Percentiles rank a stretch among this genome's conserved stretches.
phyloP scores from a whole-genome alignment of 2,329 filamentous ascomycete genomes.

The Fusarium papillatum region DNA sequence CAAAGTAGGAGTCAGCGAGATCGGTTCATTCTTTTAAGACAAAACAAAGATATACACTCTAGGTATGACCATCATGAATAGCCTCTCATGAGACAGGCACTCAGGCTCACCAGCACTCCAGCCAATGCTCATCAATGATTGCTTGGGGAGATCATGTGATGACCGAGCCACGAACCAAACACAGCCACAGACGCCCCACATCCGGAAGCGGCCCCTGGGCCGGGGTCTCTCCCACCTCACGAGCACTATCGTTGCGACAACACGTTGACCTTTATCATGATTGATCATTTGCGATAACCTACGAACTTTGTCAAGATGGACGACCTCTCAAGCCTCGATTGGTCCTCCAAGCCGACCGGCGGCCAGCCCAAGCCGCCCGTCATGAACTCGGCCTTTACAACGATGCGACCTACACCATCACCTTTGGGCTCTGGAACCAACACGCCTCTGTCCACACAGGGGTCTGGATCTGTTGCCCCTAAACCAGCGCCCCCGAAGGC shows the following conservation, averaged over 20 bases:
- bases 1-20: not conserved
- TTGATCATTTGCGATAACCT: constrained; percentile 39
- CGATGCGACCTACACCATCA: constrained; percentile 69
- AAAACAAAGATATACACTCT: not conserved
- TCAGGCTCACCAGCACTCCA: not conserved
- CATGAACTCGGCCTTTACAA: constrained; percentile 61
- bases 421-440: constrained; percentile 68
- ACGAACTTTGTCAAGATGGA: constrained; percentile 62
- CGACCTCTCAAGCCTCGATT: constrained; percentile 72
- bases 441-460: constrained; percentile 67
- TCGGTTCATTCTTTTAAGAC: not conserved
- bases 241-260: constrained; percentile 36
- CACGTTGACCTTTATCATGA: constrained; percentile 41
- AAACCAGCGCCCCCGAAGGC: constrained; percentile 64
- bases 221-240: constrained; percentile 26
- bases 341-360: constrained; percentile 61
- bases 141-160: constrained; percentile 25
- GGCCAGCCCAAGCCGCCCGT: constrained; percentile 53
- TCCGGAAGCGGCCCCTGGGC: constrained; percentile 41
- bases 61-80: not conserved
- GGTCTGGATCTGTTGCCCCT: constrained; percentile 56
- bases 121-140: not conserved
- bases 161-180: constrained; percentile 28
- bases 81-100: not conserved
- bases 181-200: constrained; percentile 43